Evolutionary conservation across 805 yeast genomes (phyloP).

Genomic region (Wickerhamiella spandovensis): DNA sequence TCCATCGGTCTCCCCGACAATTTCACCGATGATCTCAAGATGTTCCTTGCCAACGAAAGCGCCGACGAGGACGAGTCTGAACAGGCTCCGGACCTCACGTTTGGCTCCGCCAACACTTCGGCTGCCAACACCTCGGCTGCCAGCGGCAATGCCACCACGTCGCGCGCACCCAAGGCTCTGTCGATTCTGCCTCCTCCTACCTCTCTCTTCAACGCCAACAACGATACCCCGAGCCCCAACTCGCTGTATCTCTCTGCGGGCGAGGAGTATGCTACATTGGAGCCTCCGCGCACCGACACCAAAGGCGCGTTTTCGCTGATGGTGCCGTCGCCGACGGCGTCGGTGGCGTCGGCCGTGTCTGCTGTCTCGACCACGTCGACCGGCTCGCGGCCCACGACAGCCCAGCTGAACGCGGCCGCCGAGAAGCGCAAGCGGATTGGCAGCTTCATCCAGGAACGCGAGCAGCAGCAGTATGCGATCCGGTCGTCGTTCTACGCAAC

Average conservation of each 20-base stretch:
- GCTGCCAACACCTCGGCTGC: neutral
- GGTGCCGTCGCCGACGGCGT: neutral
- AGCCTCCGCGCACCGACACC: neutral
- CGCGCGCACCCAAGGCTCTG: neutral
- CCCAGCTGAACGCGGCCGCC: neutral
- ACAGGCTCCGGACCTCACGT: constrained; percentile 6
- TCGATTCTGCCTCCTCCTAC: neutral
- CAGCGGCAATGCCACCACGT: neutral
- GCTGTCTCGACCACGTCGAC: neutral
- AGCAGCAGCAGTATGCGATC: neutral
- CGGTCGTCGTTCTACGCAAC: neutral
- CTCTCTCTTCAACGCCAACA: neutral
- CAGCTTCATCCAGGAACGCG: neutral
- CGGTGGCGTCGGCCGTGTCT: neutral
- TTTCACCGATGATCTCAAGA: constrained; percentile 15
- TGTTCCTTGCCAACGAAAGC: constrained; percentile 6
- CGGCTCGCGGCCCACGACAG: neutral
- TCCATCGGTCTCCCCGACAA: constrained; percentile 4
- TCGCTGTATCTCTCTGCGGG: neutral
- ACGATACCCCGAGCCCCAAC: constrained; percentile 5
- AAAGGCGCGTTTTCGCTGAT: neutral
- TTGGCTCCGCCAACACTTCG: neutral
- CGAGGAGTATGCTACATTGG: neutral
- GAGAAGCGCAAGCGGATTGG: neutral
- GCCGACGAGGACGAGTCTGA: neutral